These are phyloP conservation scores for Chrysoporthe cubensis DNA, from an alignment of 2,329 filamentous ascomycete genomes.

Conservation along the genomic window DNA sequence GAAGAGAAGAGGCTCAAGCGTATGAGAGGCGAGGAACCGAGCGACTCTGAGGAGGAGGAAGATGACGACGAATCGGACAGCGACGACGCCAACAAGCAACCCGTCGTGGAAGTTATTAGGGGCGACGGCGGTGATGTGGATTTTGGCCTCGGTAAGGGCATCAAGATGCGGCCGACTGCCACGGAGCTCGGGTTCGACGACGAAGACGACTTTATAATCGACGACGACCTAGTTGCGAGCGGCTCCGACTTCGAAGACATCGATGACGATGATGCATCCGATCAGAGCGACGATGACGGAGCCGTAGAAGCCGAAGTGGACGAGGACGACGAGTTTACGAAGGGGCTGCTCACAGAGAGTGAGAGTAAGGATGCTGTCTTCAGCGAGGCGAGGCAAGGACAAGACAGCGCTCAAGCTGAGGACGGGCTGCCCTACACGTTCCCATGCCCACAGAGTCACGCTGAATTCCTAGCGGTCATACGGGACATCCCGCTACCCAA, in stretches of 20 bases:
- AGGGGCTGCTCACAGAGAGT: slow-evolving; percentile 65
- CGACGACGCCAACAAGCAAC: slow-evolving; percentile 38
- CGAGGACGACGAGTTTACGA: slow-evolving; percentile 73
- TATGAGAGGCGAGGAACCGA: slow-evolving; percentile 82
- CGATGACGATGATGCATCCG: slow-evolving; percentile 55
- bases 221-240: slow-evolving; percentile 85
- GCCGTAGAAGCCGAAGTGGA: slow-evolving; percentile 40
- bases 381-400: slow-evolving; percentile 48
- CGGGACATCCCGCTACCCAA: slow-evolving; percentile 65
- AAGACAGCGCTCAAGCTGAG: slow-evolving; percentile 47
- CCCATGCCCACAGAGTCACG: slow-evolving; percentile 77
- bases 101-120: slow-evolving; percentile 35
- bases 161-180: slow-evolving; percentile 59
- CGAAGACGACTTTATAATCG: slow-evolving; percentile 91
- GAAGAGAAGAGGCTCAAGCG: slow-evolving; percentile 81
- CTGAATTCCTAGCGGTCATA: slow-evolving; percentile 72
- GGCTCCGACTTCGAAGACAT: slow-evolving; percentile 68
- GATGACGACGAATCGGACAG: slow-evolving; percentile 43
- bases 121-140: slow-evolving; percentile 53
- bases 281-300: slow-evolving; percentile 50
- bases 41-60: slow-evolving; percentile 61
- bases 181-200: slow-evolving; percentile 79
- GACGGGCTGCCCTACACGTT: slow-evolving; percentile 80
- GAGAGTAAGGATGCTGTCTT: slow-evolving; percentile 60
- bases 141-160: slow-evolving; percentile 64